phyloP scores from a whole-genome alignment of 768 basidiomycete genomes.

The Podaxis sp. region DNA sequence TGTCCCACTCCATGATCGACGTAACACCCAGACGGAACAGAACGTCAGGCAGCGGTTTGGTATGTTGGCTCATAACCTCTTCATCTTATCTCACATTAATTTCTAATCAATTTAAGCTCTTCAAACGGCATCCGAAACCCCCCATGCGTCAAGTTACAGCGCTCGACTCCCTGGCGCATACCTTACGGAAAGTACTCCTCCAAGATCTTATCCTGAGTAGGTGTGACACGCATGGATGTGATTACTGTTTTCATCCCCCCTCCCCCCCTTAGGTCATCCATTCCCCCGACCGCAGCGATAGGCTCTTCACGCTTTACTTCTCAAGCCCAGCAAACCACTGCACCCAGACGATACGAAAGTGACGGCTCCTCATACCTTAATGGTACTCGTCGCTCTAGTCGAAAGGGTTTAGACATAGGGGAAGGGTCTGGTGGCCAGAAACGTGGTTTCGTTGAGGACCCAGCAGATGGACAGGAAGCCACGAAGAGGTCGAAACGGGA shows the following conservation, averaged over 20 bases:
- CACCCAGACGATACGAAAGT: not conserved
- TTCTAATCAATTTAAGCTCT: conserved; percentile 5
- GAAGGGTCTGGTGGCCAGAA: not conserved
- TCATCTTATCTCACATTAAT: conserved; percentile 6
- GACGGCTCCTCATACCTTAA: not conserved
- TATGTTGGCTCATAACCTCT: conserved; percentile 17
- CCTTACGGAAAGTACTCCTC: conserved; percentile 1
- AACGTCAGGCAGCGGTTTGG: conserved; percentile 42
- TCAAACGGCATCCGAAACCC: not conserved
- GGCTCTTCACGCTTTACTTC: not conserved
- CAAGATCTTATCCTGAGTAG: conserved; percentile 3
- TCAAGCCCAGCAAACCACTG: not conserved
- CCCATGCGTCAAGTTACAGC: conserved; percentile 7
- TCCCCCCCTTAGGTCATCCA: not conserved
- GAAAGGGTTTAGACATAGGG: not conserved
- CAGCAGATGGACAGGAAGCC: conserved; percentile 12
- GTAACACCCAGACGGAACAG: conserved; percentile 32
- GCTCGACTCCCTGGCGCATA: conserved; percentile 8
- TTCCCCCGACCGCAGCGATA: not conserved
- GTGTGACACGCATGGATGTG: not conserved
- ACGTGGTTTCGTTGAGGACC: conserved; percentile 10
- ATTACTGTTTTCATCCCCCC: not conserved
- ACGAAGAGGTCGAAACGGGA: conserved; percentile 8
- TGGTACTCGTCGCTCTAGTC: not conserved
- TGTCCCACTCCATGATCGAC: conserved; percentile 28